These are phyloP conservation scores for Cercospora sp. DNA, from an alignment of 2,329 filamentous ascomycete species.

Conservation along the genomic window DNA sequence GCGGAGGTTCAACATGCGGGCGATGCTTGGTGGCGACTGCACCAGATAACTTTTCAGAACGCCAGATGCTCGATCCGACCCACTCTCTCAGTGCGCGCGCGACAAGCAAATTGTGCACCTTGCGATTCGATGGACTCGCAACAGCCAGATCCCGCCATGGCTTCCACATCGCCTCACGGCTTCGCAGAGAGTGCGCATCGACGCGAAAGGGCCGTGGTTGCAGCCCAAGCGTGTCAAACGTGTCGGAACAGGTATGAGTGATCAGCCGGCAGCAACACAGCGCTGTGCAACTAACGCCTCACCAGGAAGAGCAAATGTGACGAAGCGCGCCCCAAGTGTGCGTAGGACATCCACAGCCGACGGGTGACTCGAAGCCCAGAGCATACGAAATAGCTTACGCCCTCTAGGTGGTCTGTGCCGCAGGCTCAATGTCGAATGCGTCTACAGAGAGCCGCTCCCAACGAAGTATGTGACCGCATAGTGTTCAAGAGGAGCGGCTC, in stretches of 20 bases:
- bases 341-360: slow-evolving; percentile 4
- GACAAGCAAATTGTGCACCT: not conserved
- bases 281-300: not conserved
- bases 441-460: slow-evolving; percentile 61
- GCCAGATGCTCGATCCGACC: not conserved
- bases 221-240: slow-evolving; percentile 59
- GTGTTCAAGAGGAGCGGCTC: not conserved
- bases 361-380: not conserved
- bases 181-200: slow-evolving; percentile 34
- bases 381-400: slow-evolving; percentile 11
- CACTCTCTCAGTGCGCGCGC: not conserved
- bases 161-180: slow-evolving; percentile 17
- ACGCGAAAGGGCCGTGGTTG: slow-evolving; percentile 52
- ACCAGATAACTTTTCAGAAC: not conserved
- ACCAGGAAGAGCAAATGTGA: slow-evolving; percentile 65
- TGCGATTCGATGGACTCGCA: not conserved
- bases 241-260: slow-evolving; percentile 47
- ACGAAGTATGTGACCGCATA: slow-evolving; percentile 57
- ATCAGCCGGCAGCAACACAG: not conserved
- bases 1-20: not conserved
- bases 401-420: slow-evolving; percentile 52
- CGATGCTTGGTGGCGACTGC: slow-evolving; percentile 3
- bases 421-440: slow-evolving; percentile 59
- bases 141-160: not conserved
- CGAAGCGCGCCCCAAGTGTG: slow-evolving; percentile 61